These are phyloP conservation scores for Ophiognomonia clavigignenti-juglandacearum DNA, from an alignment of 2,329 filamentous ascomycete species.

Conservation along the genomic window DNA sequence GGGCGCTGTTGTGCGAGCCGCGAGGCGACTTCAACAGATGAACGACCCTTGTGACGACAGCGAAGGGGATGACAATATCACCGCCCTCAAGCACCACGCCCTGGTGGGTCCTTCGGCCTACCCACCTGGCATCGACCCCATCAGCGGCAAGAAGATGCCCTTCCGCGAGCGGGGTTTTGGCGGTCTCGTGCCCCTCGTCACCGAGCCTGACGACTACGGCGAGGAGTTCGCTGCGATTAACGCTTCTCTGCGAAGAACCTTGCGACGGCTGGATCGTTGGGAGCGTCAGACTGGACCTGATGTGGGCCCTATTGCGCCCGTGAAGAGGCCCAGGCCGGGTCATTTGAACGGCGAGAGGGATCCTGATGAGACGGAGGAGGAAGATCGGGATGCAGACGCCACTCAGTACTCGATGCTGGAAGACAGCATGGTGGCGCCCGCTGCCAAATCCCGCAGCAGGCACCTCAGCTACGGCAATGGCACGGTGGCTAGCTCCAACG, in stretches of 20 bases:
- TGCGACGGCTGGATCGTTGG: conserved; percentile 68
- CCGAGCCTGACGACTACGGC: conserved; percentile 69
- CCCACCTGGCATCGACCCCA: conserved; percentile 12
- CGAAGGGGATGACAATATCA: conserved; percentile 49
- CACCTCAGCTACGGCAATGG: background rate
- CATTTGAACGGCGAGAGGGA: conserved; percentile 24
- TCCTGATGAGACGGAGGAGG: conserved; percentile 29
- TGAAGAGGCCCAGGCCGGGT: conserved; percentile 34
- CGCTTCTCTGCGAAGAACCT: conserved; percentile 58
- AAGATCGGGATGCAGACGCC: conserved; percentile 26
- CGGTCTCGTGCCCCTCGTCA: conserved; percentile 57
- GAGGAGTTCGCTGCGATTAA: conserved; percentile 67
- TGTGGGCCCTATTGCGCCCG: conserved; percentile 41
- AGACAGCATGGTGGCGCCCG: conserved; percentile 11
- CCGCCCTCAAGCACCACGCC: conserved; percentile 26
- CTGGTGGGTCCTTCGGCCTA: conserved; percentile 17
- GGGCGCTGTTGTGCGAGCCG: conserved; percentile 62
- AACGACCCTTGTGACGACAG: conserved; percentile 56
- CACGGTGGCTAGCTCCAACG: conserved; percentile 26
- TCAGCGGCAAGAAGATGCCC: conserved; percentile 20
- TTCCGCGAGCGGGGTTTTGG: conserved; percentile 56
- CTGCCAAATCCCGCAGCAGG: conserved; percentile 2
- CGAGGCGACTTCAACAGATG: conserved; percentile 56
- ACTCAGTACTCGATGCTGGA: conserved; percentile 15
- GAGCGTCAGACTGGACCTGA: conserved; percentile 41